These are phyloP conservation scores for Pterocarpus santalinus DNA, from an alignment of 306 rosid genomes.

Conservation along the genomic window DNA sequence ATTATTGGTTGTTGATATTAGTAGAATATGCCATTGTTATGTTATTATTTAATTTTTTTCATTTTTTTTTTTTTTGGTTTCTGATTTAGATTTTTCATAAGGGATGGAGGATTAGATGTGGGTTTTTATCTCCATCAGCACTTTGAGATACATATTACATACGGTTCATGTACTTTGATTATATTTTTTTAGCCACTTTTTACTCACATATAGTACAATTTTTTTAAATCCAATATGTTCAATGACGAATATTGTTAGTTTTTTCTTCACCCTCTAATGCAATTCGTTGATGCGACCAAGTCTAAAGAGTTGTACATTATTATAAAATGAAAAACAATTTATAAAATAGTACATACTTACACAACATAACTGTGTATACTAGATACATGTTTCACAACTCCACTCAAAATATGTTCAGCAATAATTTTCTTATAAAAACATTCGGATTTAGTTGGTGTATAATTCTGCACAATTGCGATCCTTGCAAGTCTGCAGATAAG, in stretches of 20 bases:
- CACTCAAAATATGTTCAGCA: too few relatives aligned
- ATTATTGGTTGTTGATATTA: neutral
- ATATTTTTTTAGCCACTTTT: slow-evolving; percentile 29
- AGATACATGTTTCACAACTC: neutral
- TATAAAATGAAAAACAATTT: neutral
- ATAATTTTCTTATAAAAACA: too few relatives aligned
- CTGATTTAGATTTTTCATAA: slow-evolving; percentile 42
- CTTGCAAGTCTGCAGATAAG: too few relatives aligned
- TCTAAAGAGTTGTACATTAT: neutral
- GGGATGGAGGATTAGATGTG: slow-evolving; percentile 41
- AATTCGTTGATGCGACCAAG: too few relatives aligned
- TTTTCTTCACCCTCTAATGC: neutral
- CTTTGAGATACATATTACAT: neutral
- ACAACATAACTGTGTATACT: neutral
- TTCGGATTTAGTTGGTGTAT: too few relatives aligned
- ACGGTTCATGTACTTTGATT: slow-evolving; percentile 38
- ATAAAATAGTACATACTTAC: neutral
- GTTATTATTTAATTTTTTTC: slow-evolving; percentile 31
- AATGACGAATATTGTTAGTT: neutral
- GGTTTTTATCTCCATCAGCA: slow-evolving; percentile 39
- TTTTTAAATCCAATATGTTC: neutral
- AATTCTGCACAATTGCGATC: too few relatives aligned
- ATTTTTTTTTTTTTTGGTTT: slow-evolving; percentile 32
- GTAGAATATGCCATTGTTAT: neutral
- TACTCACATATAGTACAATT: neutral